A percentile compares a stretch with the other conserved stretches of the same genome.
These are phyloP conservation scores for Barbatosphaeria neglecta DNA, from an alignment of 495 filamentous ascomycete species.

Conservation along the genomic window DNA sequence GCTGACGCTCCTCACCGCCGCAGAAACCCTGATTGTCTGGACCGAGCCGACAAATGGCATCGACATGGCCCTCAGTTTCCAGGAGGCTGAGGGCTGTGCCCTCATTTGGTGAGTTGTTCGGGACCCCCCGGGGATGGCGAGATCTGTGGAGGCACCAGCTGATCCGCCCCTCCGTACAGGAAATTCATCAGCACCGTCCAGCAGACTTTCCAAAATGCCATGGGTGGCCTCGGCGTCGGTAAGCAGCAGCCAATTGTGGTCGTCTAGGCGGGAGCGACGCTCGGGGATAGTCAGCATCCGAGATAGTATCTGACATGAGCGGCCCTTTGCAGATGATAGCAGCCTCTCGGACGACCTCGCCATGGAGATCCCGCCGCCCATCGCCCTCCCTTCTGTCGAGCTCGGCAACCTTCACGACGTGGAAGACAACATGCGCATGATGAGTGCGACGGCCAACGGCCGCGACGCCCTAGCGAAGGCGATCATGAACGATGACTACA, in stretches of 20 bases:
- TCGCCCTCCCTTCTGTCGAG: slow-evolving; percentile 66
- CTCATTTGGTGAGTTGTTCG: slow-evolving; percentile 61
- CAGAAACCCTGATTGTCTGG: slow-evolving; percentile 97
- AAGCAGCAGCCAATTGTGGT: too few species aligned
- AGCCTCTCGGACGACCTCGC: slow-evolving; percentile 73
- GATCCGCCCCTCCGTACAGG: slow-evolving; percentile 48
- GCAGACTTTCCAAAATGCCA: slow-evolving; percentile 43
- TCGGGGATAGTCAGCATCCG: too few species aligned
- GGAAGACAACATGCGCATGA: slow-evolving; percentile 64
- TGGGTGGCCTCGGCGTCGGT: slow-evolving; percentile 27
- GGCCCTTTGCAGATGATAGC: slow-evolving; percentile 72
- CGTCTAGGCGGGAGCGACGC: too few species aligned
- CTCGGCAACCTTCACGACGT: slow-evolving; percentile 73
- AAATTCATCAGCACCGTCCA: slow-evolving; percentile 85
- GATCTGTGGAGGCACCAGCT: too few species aligned
- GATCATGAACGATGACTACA: slow-evolving; percentile 75
- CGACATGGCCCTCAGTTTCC: slow-evolving; percentile 97
- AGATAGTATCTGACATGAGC: too few species aligned
- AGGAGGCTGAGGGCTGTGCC: slow-evolving; percentile 90
- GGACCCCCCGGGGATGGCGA: too few species aligned
- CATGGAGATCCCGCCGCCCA: slow-evolving; percentile 53
- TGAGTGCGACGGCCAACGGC: slow-evolving; percentile 59
- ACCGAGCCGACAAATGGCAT: slow-evolving; percentile 70
- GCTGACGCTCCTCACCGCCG: slow-evolving; percentile 20
- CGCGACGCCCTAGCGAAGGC: slow-evolving; percentile 85